A percentile compares a stretch with the other conserved stretches of the same genome.
These are phyloP conservation scores for Nicotiana paniculata DNA, from an alignment of 257 asterid species.

Conservation along the genomic window DNA sequence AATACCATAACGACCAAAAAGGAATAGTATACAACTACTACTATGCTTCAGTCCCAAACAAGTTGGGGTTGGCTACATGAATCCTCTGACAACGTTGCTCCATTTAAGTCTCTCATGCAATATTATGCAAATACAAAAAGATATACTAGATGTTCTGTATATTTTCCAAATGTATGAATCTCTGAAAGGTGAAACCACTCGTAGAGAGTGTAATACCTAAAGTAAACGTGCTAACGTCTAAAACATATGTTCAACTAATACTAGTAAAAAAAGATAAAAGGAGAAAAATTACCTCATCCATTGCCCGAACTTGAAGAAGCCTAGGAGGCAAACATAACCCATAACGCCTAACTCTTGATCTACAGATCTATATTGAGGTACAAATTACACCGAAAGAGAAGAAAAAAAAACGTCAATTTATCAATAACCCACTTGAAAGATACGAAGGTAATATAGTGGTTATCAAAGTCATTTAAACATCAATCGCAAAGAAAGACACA, in stretches of 20 bases:
- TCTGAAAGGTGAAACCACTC: no score
- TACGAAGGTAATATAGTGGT: background rate
- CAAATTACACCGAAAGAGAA: constrained; percentile 4
- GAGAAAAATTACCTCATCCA: constrained; percentile 52
- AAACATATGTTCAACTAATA: no score
- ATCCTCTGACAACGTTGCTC: no score
- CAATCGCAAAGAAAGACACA: no score
- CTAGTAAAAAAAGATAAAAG: background rate
- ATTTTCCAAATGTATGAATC: no score
- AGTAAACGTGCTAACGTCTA: no score
- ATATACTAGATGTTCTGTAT: no score
- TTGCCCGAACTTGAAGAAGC: constrained; percentile 33
- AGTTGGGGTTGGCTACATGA: no score
- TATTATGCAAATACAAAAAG: no score
- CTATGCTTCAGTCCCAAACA: no score
- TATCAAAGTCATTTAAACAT: background rate
- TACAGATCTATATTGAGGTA: constrained; percentile 26
- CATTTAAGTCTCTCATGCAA: no score
- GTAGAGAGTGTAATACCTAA: no score
- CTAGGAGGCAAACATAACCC: constrained; percentile 31
- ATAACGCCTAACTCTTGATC: constrained; percentile 27
- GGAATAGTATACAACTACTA: background rate
- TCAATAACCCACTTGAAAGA: constrained; percentile 6
- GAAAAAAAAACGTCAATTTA: background rate
- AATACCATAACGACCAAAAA: background rate